A percentile compares a stretch with the other conserved stretches of the same genome.
Conservation (phyloP, 257 asterid species). For the Nicotiana tabacum region DNA sequence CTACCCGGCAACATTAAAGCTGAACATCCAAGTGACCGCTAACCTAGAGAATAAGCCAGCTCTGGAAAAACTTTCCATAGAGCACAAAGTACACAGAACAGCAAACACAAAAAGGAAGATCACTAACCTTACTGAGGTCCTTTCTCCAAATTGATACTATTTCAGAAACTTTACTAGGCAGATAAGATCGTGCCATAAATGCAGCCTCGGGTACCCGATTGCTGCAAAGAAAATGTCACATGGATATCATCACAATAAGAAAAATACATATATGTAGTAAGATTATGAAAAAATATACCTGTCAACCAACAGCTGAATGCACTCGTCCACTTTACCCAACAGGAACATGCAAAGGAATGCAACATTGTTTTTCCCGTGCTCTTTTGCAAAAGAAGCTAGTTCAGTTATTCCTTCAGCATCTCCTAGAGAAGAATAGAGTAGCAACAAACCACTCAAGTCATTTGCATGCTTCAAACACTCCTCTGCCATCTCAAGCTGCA, state of each 20-base stretch:
- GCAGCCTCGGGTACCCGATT: constrained; percentile 99
- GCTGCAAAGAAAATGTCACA: constrained; percentile 40
- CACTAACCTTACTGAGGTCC: constrained; percentile 83
- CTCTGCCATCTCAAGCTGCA: constrained; percentile 87
- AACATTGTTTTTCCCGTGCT: constrained; percentile 90
- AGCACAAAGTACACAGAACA: neutral
- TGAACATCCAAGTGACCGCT: neutral
- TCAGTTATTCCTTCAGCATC: constrained; percentile 71
- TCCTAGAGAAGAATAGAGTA: constrained; percentile 86
- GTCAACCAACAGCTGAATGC: constrained; percentile 91
- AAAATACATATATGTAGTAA: neutral
- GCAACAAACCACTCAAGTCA: constrained; percentile 90
- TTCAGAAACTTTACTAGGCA: constrained; percentile 96
- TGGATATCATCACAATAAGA: constrained; percentile 7
- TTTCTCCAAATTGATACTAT: constrained; percentile 87
- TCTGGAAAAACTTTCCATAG: neutral
- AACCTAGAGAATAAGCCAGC: constrained; percentile 7
- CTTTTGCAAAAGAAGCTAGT: constrained; percentile 77
- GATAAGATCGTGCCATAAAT: constrained; percentile 97
- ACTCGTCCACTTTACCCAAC: constrained; percentile 92
- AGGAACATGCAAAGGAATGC: constrained; percentile 88
- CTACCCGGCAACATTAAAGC: neutral
- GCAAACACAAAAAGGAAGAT: neutral
- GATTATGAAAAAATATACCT: constrained; percentile 39
- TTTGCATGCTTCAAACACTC: constrained; percentile 88